Conservation (phyloP, 2,329 filamentous ascomycete genomes). For the Penicillium sp. region DNA sequence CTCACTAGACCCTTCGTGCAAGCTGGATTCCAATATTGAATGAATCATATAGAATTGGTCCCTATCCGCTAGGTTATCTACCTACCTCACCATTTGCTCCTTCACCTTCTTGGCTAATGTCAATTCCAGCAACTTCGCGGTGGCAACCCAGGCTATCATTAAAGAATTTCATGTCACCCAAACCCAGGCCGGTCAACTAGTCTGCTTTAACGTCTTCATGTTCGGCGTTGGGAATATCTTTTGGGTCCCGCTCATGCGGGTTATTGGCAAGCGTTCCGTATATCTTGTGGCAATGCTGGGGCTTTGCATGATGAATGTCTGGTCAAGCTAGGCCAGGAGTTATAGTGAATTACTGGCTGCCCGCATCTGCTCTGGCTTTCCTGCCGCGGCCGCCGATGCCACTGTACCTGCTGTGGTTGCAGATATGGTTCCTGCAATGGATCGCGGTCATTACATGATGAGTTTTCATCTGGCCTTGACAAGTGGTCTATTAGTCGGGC, state of each 20-base stretch:
- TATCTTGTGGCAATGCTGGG: constrained; percentile 44
- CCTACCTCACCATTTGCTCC: constrained; percentile 46
- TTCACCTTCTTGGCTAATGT: constrained; percentile 50
- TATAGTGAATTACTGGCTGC: constrained; percentile 37
- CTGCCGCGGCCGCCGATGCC: constrained; percentile 42
- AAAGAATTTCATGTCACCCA: constrained; percentile 34
- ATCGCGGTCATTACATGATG: constrained; percentile 48
- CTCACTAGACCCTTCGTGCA: not conserved
- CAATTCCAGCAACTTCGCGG: constrained; percentile 48
- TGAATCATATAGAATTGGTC: constrained; percentile 33
- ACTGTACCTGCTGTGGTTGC: constrained; percentile 44
- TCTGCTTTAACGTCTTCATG: not conserved
- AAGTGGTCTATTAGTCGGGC: constrained; percentile 46
- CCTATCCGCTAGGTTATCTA: constrained; percentile 28
- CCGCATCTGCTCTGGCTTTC: constrained; percentile 38
- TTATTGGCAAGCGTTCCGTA: constrained; percentile 45
- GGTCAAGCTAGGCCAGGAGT: constrained; percentile 38
- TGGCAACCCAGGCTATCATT: constrained; percentile 41
- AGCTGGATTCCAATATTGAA: not conserved
- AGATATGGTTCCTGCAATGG: constrained; percentile 43
- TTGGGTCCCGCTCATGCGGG: not conserved
- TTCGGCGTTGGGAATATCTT: not conserved
- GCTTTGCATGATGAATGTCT: constrained; percentile 44
- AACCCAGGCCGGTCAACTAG: not conserved
- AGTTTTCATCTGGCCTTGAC: constrained; percentile 47